Conservation (phyloP, 108 stramenopile species). For the Stephanodiscus minutulus region DNA sequence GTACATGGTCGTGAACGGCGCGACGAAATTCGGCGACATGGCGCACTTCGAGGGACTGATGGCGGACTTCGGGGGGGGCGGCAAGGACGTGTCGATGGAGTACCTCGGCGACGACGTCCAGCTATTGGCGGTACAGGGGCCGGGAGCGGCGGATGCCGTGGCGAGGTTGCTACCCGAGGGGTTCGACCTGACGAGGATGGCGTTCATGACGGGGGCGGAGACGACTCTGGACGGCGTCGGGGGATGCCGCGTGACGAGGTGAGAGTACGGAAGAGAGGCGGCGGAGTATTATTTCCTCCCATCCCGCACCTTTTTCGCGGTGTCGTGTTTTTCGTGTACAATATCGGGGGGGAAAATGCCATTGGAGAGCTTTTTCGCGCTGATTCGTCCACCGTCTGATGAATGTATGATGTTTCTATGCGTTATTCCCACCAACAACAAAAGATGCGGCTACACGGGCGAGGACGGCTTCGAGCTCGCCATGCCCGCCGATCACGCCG, state of each 20-base stretch:
- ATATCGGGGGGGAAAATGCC: no score
- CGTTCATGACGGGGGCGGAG: conserved; percentile 94
- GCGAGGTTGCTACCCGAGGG: conserved; percentile 74
- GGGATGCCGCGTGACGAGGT: conserved; percentile 92
- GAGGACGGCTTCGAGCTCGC: conserved; percentile 99
- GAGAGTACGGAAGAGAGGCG: not conserved
- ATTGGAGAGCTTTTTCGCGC: no score
- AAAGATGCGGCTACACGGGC: conserved; percentile 99
- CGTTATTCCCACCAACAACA: no score
- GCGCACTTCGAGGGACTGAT: conserved; percentile 84
- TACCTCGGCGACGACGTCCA: conserved; percentile 91
- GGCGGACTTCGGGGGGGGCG: conserved; percentile 66
- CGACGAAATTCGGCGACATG: conserved; percentile 97
- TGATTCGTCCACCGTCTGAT: no score
- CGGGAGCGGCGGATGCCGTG: conserved; percentile 87
- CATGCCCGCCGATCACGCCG: conserved; percentile 80
- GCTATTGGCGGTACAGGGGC: conserved; percentile 95
- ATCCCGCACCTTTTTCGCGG: not conserved
- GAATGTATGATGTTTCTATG: no score
- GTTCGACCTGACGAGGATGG: conserved; percentile 86
- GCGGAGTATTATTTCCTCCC: not conserved
- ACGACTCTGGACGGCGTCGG: conserved; percentile 88
- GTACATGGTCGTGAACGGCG: conserved; percentile 99
- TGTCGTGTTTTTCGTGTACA: no score
- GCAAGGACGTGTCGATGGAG: conserved; percentile 92